Evolutionary conservation across 2,329 filamentous ascomycete genomes (phyloP).

Genomic region (Neonectria hederae): DNA sequence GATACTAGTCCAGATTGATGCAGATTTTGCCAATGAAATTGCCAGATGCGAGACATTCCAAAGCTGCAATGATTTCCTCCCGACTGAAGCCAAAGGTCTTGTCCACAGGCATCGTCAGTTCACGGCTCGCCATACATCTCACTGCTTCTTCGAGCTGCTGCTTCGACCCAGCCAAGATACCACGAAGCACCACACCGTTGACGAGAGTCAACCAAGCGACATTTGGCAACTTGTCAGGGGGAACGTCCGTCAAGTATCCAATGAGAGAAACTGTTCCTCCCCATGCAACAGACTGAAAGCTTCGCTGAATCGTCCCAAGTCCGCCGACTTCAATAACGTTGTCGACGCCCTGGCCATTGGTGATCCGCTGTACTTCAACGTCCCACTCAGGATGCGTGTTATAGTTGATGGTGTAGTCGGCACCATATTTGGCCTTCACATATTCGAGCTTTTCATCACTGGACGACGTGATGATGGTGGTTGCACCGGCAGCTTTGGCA

Average conservation of each 20-base stretch:
- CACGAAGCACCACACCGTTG: constrained; percentile 11
- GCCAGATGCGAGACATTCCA: neutral
- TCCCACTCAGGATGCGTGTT: constrained; percentile 56
- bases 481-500: constrained; percentile 56
- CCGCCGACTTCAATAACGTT: constrained; percentile 53
- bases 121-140: neutral
- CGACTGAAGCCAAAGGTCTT: neutral
- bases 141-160: constrained; percentile 21
- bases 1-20: constrained; percentile 3
- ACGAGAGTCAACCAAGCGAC: neutral
- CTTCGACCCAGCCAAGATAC: constrained; percentile 15
- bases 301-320: constrained; percentile 53
- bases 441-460: constrained; percentile 57
- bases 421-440: constrained; percentile 50
- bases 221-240: constrained; percentile 6
- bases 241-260: constrained; percentile 47
- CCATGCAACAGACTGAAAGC: constrained; percentile 53
- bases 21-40: constrained; percentile 10
- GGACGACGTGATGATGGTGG: constrained; percentile 60
- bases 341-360: constrained; percentile 54
- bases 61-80: neutral
- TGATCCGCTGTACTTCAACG: constrained; percentile 54
- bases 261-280: constrained; percentile 58
- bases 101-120: neutral
- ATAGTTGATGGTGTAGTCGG: constrained; percentile 60